phyloP scores from a whole-genome alignment of 768 basidiomycete species.

The Mycena galericulata region DNA sequence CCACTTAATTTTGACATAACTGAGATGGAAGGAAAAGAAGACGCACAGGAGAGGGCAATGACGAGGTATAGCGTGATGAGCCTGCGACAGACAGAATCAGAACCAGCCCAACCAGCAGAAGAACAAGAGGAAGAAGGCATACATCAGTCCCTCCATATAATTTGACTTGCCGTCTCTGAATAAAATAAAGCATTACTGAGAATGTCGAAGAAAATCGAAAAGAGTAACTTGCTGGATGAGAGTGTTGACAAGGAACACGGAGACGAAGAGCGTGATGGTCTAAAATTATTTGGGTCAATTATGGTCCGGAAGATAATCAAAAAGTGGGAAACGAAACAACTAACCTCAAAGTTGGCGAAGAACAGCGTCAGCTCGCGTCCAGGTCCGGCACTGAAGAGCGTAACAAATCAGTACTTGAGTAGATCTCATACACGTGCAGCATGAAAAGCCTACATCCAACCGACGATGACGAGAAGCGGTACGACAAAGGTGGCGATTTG shows the following conservation, averaged over 20 bases:
- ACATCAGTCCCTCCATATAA: conserved; percentile 94
- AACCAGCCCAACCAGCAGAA: conserved; percentile 43
- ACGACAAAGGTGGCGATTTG: conserved; percentile 91
- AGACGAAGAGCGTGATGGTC: conserved; percentile 89
- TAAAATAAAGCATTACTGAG: conserved; percentile 14
- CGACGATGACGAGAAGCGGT: conserved; percentile 88
- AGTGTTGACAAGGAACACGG: conserved; percentile 89
- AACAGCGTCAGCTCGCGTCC: conserved; percentile 81
- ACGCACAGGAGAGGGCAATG: conserved; percentile 82
- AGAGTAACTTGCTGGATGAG: conserved; percentile 69
- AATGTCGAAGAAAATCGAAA: conserved; percentile 2
- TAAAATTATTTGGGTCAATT: background rate
- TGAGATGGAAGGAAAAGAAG: background rate
- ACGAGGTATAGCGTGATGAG: conserved; percentile 79
- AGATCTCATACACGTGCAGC: too few relatives aligned
- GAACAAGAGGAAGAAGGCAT: conserved; percentile 36
- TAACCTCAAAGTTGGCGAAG: conserved; percentile 88
- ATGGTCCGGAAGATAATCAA: background rate
- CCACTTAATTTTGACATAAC: background rate
- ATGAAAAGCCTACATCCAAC: conserved; percentile 80
- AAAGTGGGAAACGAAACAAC: conserved; percentile 24
- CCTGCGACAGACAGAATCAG: conserved; percentile 58
- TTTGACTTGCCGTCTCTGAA: conserved; percentile 87
- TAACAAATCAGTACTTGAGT: conserved; percentile 9
- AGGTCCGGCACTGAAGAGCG: conserved; percentile 53